These are phyloP conservation scores for Tardiomyces blankii DNA, from an alignment of 1,139 yeast species.

Conservation along the genomic window DNA sequence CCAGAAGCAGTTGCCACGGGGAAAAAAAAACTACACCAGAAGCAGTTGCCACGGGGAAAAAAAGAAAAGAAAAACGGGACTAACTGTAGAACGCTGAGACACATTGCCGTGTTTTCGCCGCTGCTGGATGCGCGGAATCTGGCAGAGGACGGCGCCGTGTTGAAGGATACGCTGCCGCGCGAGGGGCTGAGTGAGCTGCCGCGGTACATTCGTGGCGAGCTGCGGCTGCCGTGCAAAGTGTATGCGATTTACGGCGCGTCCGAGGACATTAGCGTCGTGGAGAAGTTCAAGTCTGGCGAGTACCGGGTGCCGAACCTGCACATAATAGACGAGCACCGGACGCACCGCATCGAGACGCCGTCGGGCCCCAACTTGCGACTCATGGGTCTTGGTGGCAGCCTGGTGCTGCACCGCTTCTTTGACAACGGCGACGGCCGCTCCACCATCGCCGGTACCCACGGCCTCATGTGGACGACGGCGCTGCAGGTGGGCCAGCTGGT, in stretches of 20 bases:
- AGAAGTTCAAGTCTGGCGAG: slow-evolving; percentile 45
- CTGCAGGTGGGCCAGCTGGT: slow-evolving; percentile 58
- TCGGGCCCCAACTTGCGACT: slow-evolving; percentile 39
- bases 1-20: too few relatives aligned
- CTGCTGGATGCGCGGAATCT: slow-evolving; percentile 38
- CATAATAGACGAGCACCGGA: slow-evolving; percentile 47
- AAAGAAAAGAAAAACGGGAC: neutral
- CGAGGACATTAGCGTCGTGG: slow-evolving; percentile 59
- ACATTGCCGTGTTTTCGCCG: slow-evolving; percentile 60
- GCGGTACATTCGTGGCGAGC: slow-evolving; percentile 38
- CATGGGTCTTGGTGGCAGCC: slow-evolving; percentile 64
- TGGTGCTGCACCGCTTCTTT: slow-evolving; percentile 56
- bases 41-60: too few relatives aligned
- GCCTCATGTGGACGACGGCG: slow-evolving; percentile 66
- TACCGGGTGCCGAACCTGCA: slow-evolving; percentile 45
- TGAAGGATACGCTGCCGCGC: slow-evolving; percentile 26
- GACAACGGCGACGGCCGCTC: slow-evolving; percentile 45
- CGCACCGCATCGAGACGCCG: slow-evolving; percentile 23
- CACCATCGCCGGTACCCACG: slow-evolving; percentile 56
- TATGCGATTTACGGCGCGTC: slow-evolving; percentile 68
- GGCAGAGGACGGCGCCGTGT: slow-evolving; percentile 26
- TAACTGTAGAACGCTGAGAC: slow-evolving; percentile 31
- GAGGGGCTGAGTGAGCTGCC: slow-evolving; percentile 44
- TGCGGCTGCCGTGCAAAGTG: slow-evolving; percentile 47
- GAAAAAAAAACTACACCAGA: too few relatives aligned